phyloP scores from a whole-genome alignment of 805 yeast species.

The Metschnikowia baotianmanensis region DNA sequence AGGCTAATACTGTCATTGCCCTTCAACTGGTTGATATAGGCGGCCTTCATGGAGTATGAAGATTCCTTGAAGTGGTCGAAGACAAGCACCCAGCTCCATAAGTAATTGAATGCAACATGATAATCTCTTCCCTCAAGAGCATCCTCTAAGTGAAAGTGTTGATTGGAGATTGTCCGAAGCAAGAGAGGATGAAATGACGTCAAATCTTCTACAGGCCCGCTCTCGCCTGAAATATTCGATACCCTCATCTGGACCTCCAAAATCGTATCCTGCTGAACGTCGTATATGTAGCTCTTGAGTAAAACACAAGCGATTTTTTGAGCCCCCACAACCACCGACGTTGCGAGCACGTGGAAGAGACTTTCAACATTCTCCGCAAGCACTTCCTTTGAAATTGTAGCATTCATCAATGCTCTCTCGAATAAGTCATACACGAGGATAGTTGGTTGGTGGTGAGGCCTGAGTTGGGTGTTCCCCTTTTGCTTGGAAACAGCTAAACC shows the following conservation, averaged over 20 bases:
- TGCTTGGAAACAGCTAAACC: conserved; percentile 38
- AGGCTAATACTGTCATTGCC: conserved; percentile 40
- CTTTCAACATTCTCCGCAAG: conserved; percentile 31
- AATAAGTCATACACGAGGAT: conserved; percentile 36
- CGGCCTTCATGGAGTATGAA: conserved; percentile 60
- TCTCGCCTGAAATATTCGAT: conserved; percentile 22
- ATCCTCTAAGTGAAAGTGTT: conserved; percentile 25
- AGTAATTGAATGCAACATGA: conserved; percentile 35
- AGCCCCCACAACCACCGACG: conserved; percentile 23
- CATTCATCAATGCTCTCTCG: conserved; percentile 21
- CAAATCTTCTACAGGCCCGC: neutral
- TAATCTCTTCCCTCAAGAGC: conserved; percentile 11
- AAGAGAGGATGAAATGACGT: conserved; percentile 38
- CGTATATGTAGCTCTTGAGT: conserved; percentile 40
- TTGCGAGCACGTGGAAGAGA: conserved; percentile 33
- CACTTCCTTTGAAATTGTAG: conserved; percentile 25
- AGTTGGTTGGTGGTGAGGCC: conserved; percentile 1
- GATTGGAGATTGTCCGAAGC: conserved; percentile 29
- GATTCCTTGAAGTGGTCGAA: conserved; percentile 61
- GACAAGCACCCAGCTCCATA: conserved; percentile 70
- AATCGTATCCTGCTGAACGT: conserved; percentile 55
- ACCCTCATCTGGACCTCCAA: conserved; percentile 59
- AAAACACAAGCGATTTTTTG: conserved; percentile 45
- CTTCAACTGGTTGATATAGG: conserved; percentile 58
- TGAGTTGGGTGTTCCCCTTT: conserved; percentile 4